phyloP scores from a whole-genome alignment of 495 filamentous ascomycete genomes.

The Podospora anserina region DNA sequence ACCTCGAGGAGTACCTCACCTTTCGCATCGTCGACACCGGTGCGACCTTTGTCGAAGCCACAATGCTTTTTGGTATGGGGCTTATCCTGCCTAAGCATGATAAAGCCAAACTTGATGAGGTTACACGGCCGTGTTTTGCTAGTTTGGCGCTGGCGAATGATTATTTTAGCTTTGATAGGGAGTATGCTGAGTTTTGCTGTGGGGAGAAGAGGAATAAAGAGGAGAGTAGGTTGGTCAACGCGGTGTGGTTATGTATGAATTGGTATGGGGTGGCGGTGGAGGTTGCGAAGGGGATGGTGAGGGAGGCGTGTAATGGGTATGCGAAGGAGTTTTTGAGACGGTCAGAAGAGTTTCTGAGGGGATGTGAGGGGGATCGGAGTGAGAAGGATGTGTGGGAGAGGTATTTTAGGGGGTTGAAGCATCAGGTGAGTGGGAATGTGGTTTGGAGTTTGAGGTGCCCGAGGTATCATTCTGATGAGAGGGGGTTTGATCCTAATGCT shows the following conservation, averaged over 20 bases:
- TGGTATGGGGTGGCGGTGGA: not conserved
- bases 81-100: conserved; percentile 6
- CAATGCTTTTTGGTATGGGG: conserved; percentile 8
- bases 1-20: conserved; percentile 8
- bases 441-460: no score
- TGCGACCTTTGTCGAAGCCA: not conserved
- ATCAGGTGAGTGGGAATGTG: no score
- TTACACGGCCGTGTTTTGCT: conserved; percentile 3
- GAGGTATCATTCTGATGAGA: no score
- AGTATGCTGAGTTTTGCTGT: conserved; percentile 1
- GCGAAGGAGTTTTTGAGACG: not conserved
- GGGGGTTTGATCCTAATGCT: no score
- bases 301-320: conserved; percentile 1
- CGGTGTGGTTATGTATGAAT: no score
- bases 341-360: not conserved
- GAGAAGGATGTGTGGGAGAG: no score
- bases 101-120: not conserved
- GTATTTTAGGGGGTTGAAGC: no score
- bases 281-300: not conserved
- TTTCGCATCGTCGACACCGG: conserved; percentile 10
- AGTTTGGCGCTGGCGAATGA: conserved; percentile 10
- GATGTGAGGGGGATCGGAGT: no score
- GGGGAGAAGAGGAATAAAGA: not conserved
- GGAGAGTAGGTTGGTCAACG: no score
- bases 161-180: conserved; percentile 7